Evolutionary conservation across 352 stramenopile species (phyloP).

Genomic region (Aphanomyces stellatus): DNA sequence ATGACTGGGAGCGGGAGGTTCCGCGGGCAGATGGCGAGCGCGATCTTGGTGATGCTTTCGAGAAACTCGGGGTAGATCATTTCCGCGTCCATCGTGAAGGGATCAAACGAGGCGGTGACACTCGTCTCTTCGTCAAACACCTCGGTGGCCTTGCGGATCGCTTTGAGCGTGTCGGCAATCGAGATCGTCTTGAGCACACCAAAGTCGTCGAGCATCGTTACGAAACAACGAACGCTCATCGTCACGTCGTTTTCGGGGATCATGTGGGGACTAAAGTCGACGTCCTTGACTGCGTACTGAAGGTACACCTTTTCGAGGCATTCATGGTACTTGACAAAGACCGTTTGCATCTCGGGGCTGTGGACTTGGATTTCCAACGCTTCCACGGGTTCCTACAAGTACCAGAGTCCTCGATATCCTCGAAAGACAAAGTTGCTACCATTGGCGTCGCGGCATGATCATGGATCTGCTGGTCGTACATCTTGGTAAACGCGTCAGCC

Average conservation of each 20-base stretch:
- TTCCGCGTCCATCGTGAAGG: slow-evolving; percentile 40
- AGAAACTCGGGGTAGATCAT: slow-evolving; percentile 54
- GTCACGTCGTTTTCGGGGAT: slow-evolving; percentile 15
- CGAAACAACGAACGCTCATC: slow-evolving; percentile 5
- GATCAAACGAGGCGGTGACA: slow-evolving; percentile 24
- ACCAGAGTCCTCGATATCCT: background rate
- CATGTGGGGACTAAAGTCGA: background rate
- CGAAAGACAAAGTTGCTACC: background rate
- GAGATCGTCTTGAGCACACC: background rate
- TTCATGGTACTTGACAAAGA: slow-evolving; percentile 11
- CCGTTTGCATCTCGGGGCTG: background rate
- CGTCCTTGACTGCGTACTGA: slow-evolving; percentile 2
- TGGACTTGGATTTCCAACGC: slow-evolving; percentile 16
- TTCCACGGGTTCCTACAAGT: background rate
- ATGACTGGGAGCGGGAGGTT: slow-evolving; percentile 16
- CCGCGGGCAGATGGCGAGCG: background rate
- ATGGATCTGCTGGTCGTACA: slow-evolving; percentile 16
- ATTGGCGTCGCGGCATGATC: slow-evolving; percentile 10
- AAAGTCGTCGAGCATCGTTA: background rate
- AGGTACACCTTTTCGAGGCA: slow-evolving; percentile 1
- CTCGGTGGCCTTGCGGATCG: background rate
- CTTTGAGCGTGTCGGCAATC: background rate
- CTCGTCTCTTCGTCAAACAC: background rate
- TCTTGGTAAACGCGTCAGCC: slow-evolving; percentile 12
- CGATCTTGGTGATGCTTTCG: slow-evolving; percentile 32